These are phyloP conservation scores for Paulownia fortunei DNA, from an alignment of 257 asterid species.

Conservation along the genomic window DNA sequence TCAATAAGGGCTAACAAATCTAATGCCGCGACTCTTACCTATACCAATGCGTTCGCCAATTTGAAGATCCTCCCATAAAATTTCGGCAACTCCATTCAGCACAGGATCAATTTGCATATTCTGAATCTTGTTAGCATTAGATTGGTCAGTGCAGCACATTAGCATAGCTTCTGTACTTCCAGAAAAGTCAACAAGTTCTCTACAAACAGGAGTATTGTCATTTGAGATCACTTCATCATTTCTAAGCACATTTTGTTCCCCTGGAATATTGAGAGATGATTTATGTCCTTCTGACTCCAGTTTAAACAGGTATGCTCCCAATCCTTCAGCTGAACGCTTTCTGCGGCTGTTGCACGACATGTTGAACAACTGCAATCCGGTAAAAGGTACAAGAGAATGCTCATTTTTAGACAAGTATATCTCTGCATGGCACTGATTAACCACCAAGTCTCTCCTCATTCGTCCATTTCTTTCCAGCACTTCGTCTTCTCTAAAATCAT, in stretches of 20 bases:
- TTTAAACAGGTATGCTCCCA: constrained; percentile 42
- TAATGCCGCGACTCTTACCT: constrained; percentile 52
- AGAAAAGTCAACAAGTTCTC: constrained; percentile 37
- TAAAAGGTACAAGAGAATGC: constrained; percentile 51
- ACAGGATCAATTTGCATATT: constrained; percentile 63
- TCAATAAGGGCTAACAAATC: constrained; percentile 18
- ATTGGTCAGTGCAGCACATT: constrained; percentile 38
- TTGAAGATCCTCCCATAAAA: constrained; percentile 97
- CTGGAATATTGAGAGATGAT: constrained; percentile 37
- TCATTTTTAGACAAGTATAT: constrained; percentile 39
- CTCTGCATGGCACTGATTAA: constrained; percentile 40
- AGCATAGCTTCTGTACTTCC: constrained; percentile 43
- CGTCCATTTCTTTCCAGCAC: constrained; percentile 40
- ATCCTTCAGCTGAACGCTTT: constrained; percentile 36
- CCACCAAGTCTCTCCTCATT: constrained; percentile 39
- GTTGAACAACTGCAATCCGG: constrained; percentile 49
- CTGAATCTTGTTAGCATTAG: constrained; percentile 39
- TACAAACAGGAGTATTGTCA: constrained; percentile 30
- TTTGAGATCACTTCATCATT: constrained; percentile 39
- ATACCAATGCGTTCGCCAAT: constrained; percentile 98
- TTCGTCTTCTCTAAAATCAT: constrained; percentile 41
- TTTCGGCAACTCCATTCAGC: constrained; percentile 84
- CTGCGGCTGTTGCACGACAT: constrained; percentile 26
- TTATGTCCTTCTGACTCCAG: constrained; percentile 31
- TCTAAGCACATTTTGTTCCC: constrained; percentile 42